Evolutionary conservation across 2,329 filamentous ascomycete species (phyloP).

Genomic region (Epicoccum nigrum): DNA sequence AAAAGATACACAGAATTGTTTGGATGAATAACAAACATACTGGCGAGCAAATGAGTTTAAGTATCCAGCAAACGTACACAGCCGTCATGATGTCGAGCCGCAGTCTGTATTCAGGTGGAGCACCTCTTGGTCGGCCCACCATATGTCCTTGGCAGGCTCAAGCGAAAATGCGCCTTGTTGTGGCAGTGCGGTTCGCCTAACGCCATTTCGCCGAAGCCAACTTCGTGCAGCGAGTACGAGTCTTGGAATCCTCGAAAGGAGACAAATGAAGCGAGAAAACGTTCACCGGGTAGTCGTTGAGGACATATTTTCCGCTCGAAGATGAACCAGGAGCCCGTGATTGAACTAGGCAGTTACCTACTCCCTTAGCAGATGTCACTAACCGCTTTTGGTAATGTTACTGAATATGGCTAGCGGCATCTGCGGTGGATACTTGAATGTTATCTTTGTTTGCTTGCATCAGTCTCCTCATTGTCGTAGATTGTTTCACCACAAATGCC

Average conservation of each 20-base stretch:
- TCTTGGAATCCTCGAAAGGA: neutral
- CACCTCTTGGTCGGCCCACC: neutral
- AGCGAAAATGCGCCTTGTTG: slow-evolving; percentile 1
- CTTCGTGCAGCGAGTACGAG: neutral
- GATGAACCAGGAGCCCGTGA: no score
- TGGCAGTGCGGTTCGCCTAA: slow-evolving; percentile 13
- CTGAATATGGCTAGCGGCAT: no score
- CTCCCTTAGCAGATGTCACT: no score
- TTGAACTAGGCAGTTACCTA: no score
- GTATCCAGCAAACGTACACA: slow-evolving; percentile 2
- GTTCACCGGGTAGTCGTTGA: no score
- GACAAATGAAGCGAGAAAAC: no score
- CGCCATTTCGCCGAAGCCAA: neutral
- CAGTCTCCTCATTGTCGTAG: no score
- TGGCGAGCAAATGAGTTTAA: neutral
- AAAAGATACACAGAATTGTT: neutral
- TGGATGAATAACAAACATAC: neutral
- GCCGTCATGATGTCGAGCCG: neutral
- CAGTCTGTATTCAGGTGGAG: neutral
- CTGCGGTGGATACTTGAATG: no score
- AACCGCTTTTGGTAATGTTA: no score
- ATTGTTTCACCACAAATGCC: no score
- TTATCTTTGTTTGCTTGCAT: no score
- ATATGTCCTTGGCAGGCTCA: slow-evolving; percentile 2
- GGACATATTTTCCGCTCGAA: no score